Evolutionary conservation across 2,329 filamentous ascomycete species (phyloP).

Genomic region (Teratosphaeria epicoccoides): DNA sequence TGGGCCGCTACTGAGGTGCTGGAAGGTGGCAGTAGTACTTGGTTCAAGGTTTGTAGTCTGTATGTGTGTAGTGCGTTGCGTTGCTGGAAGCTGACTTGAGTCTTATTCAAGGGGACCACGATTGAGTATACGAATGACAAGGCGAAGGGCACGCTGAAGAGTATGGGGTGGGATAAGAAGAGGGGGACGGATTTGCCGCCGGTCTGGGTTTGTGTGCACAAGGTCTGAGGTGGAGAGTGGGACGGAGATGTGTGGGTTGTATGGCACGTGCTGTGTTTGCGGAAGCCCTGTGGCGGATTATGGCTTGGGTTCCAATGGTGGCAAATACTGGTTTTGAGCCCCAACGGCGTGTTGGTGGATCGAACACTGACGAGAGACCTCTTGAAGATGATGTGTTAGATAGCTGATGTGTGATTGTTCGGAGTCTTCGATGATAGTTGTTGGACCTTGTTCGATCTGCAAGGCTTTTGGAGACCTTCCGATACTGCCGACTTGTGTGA

Average conservation of each 20-base stretch:
- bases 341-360: background rate
- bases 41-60: conserved; percentile 18
- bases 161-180: conserved; percentile 25
- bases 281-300: background rate
- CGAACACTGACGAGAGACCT: too few relatives aligned
- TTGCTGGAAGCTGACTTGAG: conserved; percentile 1
- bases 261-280: background rate
- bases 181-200: conserved; percentile 21
- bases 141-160: conserved; percentile 17
- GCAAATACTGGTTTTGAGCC: background rate
- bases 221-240: conserved; percentile 14
- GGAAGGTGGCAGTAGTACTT: conserved; percentile 22
- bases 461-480: too few relatives aligned
- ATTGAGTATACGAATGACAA: conserved; percentile 19
- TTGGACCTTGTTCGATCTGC: too few relatives aligned
- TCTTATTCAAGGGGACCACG: conserved; percentile 20
- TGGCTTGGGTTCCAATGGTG: background rate
- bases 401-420: too few relatives aligned
- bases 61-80: background rate
- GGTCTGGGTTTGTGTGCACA: conserved; percentile 23
- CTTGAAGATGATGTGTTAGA: too few relatives aligned
- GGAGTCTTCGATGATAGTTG: too few relatives aligned
- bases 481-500: too few relatives aligned
- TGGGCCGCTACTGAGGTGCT: conserved; percentile 25
- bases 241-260: background rate